Evolutionary conservation across 202 grass and related monocot species (phyloP), one percentile per base, ranked within the genome.

Genomic region (Cymbopogon flexuosus): DNA sequence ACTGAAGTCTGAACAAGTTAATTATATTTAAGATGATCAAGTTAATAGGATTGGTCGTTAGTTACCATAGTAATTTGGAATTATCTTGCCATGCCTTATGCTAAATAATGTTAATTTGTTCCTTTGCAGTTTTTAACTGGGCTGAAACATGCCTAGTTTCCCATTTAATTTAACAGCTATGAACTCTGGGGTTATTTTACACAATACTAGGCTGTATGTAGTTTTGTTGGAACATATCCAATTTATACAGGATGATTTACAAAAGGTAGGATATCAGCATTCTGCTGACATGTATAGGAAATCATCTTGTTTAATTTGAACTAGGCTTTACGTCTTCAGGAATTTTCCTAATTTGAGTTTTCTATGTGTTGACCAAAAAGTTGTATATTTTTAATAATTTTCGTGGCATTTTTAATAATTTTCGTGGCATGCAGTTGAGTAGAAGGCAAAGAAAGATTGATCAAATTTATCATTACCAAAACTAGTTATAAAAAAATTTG

Each of bases 341-440:
- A 57, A 10, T 59, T 59, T 59, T 59, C 56, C 21, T 59, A 62
- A 73, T 58, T 85, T 80, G n/a, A 57, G 67, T 68, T 81, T 52
- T 41, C 42, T 69, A 10, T 72, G 70, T n/a, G 72, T 62, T 3
- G 6, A 62, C 19, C 29, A 49, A 21, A 39, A 30, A 52, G 52
- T 19, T 79, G 15, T 29, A 27, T 13, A 22, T 39, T 39, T 66
- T 66, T 18, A 62, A 8, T n/a, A 7, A 6, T 51, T 81, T 57
- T 22, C n/a, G n/a, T n/a, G n/a, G n/a, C n/a, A n/a, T n/a, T n/a
- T n/a, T n/a, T n/a, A n/a, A n/a, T n/a, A n/a, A n/a, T n/a, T n/a
- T n/a, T 22, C 67, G 65, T 43, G 24, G 30, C 14, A 68, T 81
- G 30, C 42, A 69, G 30, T 42, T 82, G 10, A 11, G 15, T 62